A percentile compares a stretch with the other conserved stretches of the same genome.
phyloP scores from a whole-genome alignment of 2,329 filamentous ascomycete genomes.

The Colletotrichum chrysophilum region DNA sequence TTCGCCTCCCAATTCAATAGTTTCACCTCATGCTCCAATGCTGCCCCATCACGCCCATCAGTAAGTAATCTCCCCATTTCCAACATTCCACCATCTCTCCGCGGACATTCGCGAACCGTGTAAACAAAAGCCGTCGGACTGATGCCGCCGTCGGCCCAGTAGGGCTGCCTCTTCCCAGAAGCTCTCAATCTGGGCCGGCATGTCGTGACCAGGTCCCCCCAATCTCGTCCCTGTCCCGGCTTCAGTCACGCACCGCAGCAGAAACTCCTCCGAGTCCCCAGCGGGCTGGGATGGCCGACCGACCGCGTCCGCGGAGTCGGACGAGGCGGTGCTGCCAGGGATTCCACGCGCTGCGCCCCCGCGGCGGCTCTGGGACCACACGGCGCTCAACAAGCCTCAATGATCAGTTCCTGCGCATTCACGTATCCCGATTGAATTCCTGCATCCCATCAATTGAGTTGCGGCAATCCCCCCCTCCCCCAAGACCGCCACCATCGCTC shows the following conservation, averaged over 20 bases:
- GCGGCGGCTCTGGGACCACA: not conserved
- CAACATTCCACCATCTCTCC: not conserved
- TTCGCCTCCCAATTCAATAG: not conserved
- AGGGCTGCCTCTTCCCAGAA: not conserved
- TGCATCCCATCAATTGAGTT: not conserved
- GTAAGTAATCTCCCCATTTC: not conserved
- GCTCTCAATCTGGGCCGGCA: not conserved
- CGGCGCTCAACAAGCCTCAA: not conserved
- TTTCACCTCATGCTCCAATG: not conserved
- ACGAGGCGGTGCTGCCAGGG: not conserved
- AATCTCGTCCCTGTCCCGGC: not conserved
- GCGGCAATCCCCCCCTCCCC: not conserved
- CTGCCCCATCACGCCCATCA: not conserved
- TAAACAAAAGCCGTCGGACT: not conserved
- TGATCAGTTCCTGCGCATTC: not conserved
- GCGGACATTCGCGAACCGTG: not conserved
- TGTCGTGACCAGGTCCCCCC: not conserved
- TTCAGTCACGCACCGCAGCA: not conserved
- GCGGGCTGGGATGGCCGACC: not conserved
- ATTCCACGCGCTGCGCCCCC: not conserved
- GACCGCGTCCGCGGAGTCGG: not conserved
- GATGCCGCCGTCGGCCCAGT: not conserved
- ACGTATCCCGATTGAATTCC: not conserved
- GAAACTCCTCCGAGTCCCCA: not conserved
- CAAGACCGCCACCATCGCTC: not conserved